A percentile compares a stretch with the other conserved stretches of the same genome.
Evolutionary conservation across 768 basidiomycete genomes (phyloP).

Genomic region (Hygrocybe punicea): DNA sequence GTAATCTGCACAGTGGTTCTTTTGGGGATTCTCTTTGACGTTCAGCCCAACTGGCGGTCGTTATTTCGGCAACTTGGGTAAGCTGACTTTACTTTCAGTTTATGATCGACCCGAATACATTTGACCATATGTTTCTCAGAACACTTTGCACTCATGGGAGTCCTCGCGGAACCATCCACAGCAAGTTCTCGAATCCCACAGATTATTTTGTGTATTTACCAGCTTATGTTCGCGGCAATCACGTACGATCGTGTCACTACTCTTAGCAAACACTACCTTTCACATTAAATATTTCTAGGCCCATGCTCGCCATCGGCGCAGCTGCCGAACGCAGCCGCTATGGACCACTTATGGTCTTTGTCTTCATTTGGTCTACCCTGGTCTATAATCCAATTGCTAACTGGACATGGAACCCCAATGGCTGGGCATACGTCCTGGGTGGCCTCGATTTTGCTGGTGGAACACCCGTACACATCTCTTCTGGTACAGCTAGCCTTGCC

Average conservation of each 20-base stretch:
- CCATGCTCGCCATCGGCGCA: slow-evolving; percentile 87
- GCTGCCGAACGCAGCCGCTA: slow-evolving; percentile 86
- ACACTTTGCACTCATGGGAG: slow-evolving; percentile 80
- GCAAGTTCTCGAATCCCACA: slow-evolving; percentile 70
- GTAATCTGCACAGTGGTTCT: slow-evolving; percentile 68
- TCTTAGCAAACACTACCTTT: too few relatives aligned
- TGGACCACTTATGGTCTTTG: slow-evolving; percentile 83
- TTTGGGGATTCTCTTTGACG: slow-evolving; percentile 93
- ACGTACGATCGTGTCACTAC: slow-evolving; percentile 54
- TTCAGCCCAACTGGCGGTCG: slow-evolving; percentile 71
- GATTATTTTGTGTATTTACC: slow-evolving; percentile 79
- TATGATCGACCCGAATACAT: slow-evolving; percentile 1
- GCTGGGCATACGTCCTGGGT: slow-evolving; percentile 73
- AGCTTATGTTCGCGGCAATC: slow-evolving; percentile 87
- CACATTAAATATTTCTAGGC: slow-evolving; percentile 48
- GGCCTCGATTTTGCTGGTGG: slow-evolving; percentile 94
- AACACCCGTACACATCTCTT: slow-evolving; percentile 94
- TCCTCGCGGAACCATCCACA: slow-evolving; percentile 70
- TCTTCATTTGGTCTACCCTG: slow-evolving; percentile 84
- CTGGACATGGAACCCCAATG: slow-evolving; percentile 91
- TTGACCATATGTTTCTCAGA: slow-evolving; percentile 34
- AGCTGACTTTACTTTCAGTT: slow-evolving; percentile 26
- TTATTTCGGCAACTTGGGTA: slow-evolving; percentile 84
- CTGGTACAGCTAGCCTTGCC: slow-evolving; percentile 86
- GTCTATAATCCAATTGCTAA: slow-evolving; percentile 96